Evolutionary conservation across 768 basidiomycete species (phyloP).

Genomic region (Exidia glandulosa): DNA sequence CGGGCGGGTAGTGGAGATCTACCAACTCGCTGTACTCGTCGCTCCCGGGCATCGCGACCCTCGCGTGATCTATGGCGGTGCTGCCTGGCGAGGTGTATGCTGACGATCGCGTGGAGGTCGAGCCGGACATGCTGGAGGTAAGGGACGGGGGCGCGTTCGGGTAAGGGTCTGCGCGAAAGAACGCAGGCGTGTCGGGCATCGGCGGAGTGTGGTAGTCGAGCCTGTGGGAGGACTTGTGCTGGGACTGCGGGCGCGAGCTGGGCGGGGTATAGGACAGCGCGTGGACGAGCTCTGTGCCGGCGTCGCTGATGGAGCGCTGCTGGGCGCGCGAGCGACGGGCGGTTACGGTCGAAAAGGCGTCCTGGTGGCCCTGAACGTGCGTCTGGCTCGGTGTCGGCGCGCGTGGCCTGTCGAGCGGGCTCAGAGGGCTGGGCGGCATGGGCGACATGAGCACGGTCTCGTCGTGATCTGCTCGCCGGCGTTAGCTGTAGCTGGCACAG

Average conservation of each 20-base stretch:
- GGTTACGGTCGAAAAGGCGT: neutral
- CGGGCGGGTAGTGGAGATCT: slow-evolving; percentile 10
- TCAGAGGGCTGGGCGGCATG: too few species aligned
- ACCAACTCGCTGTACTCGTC: neutral
- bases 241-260: neutral
- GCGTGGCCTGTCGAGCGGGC: too few species aligned
- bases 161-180: neutral
- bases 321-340: neutral
- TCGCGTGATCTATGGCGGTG: slow-evolving; percentile 42
- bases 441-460: neutral
- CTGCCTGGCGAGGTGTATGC: slow-evolving; percentile 61
- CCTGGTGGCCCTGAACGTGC: neutral
- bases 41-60: slow-evolving; percentile 6
- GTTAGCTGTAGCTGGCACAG: neutral
- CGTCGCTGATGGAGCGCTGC: neutral
- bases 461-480: neutral
- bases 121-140: slow-evolving; percentile 61
- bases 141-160: slow-evolving; percentile 37
- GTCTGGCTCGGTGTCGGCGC: too few species aligned
- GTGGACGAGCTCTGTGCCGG: neutral
- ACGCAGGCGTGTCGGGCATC: neutral
- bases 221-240: neutral
- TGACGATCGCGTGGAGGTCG: slow-evolving; percentile 62
- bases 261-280: neutral
- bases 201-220: neutral